phyloP scores from a whole-genome alignment of 2,329 filamentous ascomycete genomes.

The Talaromyces sp. region DNA sequence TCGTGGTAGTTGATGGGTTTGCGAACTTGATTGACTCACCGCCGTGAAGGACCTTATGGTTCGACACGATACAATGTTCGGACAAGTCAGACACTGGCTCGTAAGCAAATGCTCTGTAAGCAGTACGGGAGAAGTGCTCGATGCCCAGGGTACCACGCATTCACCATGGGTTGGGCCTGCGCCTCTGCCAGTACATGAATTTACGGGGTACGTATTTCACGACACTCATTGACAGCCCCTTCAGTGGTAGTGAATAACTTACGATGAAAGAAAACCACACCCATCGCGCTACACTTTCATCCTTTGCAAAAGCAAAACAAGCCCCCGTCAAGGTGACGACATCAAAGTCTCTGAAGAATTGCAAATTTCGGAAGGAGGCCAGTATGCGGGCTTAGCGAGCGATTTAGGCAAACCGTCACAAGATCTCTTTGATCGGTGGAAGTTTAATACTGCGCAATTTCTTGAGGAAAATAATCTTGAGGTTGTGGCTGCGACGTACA shows the following conservation, averaged over 20 bases:
- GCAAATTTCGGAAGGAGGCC: not conserved
- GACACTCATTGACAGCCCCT: too few relatives aligned
- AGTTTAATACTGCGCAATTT: slow-evolving; percentile 16
- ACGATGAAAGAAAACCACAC: slow-evolving; percentile 14
- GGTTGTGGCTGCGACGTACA: slow-evolving; percentile 16
- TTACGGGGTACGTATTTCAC: slow-evolving; percentile 9
- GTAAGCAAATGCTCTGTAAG: slow-evolving; percentile 7
- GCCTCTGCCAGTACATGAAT: slow-evolving; percentile 12
- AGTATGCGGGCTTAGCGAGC: slow-evolving; percentile 8
- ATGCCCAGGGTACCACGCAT: not conserved
- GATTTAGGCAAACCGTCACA: slow-evolving; percentile 16
- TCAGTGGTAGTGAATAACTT: too few relatives aligned
- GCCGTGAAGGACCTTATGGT: slow-evolving; percentile 13
- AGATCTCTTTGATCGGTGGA: slow-evolving; percentile 18
- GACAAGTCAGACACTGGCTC: slow-evolving; percentile 20
- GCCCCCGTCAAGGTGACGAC: not conserved
- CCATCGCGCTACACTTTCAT: slow-evolving; percentile 19
- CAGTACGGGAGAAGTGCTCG: slow-evolving; percentile 7
- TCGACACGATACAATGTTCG: slow-evolving; percentile 18
- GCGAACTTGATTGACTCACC: not conserved
- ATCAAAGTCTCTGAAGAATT: not conserved
- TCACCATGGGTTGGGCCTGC: slow-evolving; percentile 17
- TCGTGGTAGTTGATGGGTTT: too few relatives aligned
- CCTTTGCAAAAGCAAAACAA: slow-evolving; percentile 6
- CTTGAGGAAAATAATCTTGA: slow-evolving; percentile 15